These are phyloP conservation scores for Puccinia horiana DNA, from an alignment of 1,284 basidiomycete genomes.

Conservation along the genomic window DNA sequence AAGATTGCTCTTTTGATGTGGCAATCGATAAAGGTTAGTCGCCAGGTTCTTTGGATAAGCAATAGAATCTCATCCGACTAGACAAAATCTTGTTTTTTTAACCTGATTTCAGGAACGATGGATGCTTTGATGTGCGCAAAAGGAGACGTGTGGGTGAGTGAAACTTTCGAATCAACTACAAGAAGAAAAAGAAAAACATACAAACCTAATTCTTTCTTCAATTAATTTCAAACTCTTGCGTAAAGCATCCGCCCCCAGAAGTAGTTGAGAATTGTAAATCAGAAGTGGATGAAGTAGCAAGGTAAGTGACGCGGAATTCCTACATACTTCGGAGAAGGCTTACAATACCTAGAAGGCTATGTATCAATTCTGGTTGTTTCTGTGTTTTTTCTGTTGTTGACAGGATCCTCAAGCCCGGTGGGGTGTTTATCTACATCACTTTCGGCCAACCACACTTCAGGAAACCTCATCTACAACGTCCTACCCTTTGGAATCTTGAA, in stretches of 20 bases:
- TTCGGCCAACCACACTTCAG: slow-evolving; percentile 91
- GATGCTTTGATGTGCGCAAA: slow-evolving; percentile 88
- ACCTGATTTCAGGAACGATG: slow-evolving; percentile 70
- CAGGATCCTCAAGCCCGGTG: slow-evolving; percentile 51
- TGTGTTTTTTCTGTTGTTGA: too few relatives aligned
- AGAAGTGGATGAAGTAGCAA: slow-evolving; percentile 77
- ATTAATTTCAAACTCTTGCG: slow-evolving; percentile 38
- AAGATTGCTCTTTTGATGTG: slow-evolving; percentile 72
- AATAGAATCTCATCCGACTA: not conserved
- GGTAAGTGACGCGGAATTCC: slow-evolving; percentile 62
- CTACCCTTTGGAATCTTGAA: slow-evolving; percentile 39
- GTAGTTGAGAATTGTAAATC: slow-evolving; percentile 73
- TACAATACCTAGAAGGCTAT: slow-evolving; percentile 38
- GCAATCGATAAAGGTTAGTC: slow-evolving; percentile 79
- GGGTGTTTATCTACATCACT: slow-evolving; percentile 63
- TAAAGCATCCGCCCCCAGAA: slow-evolving; percentile 80
- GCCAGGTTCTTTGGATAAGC: not conserved
- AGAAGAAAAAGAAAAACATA: not conserved
- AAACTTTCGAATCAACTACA: not conserved
- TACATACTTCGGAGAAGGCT: slow-evolving; percentile 12
- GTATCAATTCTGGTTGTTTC: not conserved
- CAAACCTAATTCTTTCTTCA: not conserved
- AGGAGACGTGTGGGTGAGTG: slow-evolving; percentile 79
- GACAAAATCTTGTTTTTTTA: not conserved
- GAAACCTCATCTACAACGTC: slow-evolving; percentile 65